Base-by-base conservation (phyloP, 2,329 filamentous ascomycete genomes). In the Chaetomium olivaceum region DNA sequence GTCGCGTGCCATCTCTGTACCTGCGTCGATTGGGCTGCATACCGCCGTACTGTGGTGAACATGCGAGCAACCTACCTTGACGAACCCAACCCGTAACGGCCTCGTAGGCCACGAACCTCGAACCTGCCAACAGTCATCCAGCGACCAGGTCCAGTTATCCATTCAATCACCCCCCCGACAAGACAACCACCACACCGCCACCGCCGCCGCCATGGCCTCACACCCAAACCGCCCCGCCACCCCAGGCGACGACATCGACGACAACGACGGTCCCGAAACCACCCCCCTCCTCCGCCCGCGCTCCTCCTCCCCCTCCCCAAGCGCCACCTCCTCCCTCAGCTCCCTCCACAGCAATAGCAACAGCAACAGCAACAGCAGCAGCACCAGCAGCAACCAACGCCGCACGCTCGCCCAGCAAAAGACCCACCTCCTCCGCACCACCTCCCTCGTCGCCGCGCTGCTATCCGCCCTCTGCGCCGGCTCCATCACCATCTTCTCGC, bases 401-500 rank as follows among this genome's bases (percentile, higher is more conserved):
- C 39, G 39, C 11, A 46, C 16, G 16, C 14, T 19, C 39, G 39
- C 39, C 39, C 39, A 43, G n/a, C 16, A 46, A 46, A 29, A 29
- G 27, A 48, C 46, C 46, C 46, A 48, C 1, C n/a, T 21, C 46
- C 19, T 23, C 1, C 46, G 46, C 6, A 48, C 7, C 70, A 63
- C 84, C 55, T 82, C 86, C 63, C 87, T 88, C 72, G 69, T 82
- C 31, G 80, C 81, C 25, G 82, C 87, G 31, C 81, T 88, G 33
- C 68, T 87, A 19, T 82, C 82, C 19, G 81, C 86, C 16, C 84
- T 97, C 36, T 95, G 91, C 76, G 94, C 93, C 33, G 95, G 94
- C 68, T 96, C 92, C 73, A 92, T 98, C 74, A 93, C 92, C 58
- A 91, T 93, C 58, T 99, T 95, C 81, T 97, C 93, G 43, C 87